phyloP scores from a whole-genome alignment of 306 rosid species.

The Cucurbita pepo region DNA sequence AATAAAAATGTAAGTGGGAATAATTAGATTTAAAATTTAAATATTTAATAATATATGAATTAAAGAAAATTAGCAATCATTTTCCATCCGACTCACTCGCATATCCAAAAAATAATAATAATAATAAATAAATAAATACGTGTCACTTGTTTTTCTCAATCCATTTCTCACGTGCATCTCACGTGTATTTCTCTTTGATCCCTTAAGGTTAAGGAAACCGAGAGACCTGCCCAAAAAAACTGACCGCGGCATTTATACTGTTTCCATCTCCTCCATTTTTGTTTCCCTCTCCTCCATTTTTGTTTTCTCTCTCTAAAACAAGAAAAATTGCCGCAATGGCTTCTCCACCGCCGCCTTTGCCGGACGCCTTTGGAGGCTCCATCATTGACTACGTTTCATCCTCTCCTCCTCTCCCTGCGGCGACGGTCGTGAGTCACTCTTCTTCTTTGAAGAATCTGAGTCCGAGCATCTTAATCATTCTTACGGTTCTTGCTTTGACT shows the following conservation, averaged over 20 bases:
- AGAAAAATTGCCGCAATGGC: not conserved
- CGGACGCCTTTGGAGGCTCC: not conserved
- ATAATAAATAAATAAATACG: not conserved
- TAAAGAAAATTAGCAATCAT: no score
- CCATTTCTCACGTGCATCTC: not conserved
- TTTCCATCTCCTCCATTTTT: not conserved
- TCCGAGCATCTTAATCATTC: conserved; percentile 7
- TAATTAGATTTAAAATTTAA: no score
- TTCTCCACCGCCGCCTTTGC: conserved; percentile 1
- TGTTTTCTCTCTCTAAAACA: not conserved
- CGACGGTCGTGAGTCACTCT: not conserved
- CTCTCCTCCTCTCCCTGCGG: not conserved
- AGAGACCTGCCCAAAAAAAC: conserved; percentile 2
- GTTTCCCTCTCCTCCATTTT: not conserved
- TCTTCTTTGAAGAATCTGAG: not conserved
- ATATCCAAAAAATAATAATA: no score
- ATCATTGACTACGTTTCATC: not conserved
- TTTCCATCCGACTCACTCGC: no score
- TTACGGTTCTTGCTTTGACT: not conserved
- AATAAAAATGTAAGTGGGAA: no score
- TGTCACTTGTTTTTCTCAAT: not conserved
- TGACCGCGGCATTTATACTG: not conserved
- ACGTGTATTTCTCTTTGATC: not conserved
- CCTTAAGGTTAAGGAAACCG: not conserved
- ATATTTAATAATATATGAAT: no score